These are phyloP conservation scores for Gracilaria caudata DNA, from an alignment of 23 red algal species.

Conservation along the genomic window DNA sequence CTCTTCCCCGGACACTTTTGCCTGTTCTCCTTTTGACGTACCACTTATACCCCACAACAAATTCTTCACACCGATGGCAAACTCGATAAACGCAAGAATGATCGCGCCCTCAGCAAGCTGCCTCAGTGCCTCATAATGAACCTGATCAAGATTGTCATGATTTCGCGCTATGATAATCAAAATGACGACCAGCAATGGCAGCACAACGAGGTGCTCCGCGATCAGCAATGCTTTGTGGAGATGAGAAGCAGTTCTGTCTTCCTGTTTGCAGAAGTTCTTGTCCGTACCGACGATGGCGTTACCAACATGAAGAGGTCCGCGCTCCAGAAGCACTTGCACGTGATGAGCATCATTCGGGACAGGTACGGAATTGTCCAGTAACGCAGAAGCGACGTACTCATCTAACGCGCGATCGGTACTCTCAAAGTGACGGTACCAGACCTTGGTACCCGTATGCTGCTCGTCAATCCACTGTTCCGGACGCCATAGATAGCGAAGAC, in stretches of 20 bases:
- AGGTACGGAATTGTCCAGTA: neutral
- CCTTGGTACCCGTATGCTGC: slow-evolving; percentile 17
- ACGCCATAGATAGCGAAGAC: slow-evolving; percentile 41
- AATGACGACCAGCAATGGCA: slow-evolving; percentile 37
- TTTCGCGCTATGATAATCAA: slow-evolving; percentile 14
- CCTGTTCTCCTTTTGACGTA: no score
- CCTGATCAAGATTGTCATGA: slow-evolving; percentile 27
- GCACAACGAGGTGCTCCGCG: slow-evolving; percentile 46
- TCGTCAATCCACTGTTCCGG: slow-evolving; percentile 36
- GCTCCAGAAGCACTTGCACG: neutral
- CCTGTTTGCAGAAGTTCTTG: slow-evolving; percentile 1
- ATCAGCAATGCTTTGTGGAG: slow-evolving; percentile 30
- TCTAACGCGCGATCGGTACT: neutral
- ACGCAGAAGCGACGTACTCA: slow-evolving; percentile 27
- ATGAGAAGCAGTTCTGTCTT: slow-evolving; percentile 1
- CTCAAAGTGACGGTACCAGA: slow-evolving; percentile 29
- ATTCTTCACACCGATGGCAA: slow-evolving; percentile 44
- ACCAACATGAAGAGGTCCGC: slow-evolving; percentile 15
- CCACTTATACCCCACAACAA: slow-evolving; percentile 30
- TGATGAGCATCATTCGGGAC: neutral
- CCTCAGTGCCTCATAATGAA: slow-evolving; percentile 9
- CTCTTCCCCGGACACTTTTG: no score
- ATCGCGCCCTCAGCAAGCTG: slow-evolving; percentile 26
- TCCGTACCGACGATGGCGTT: slow-evolving; percentile 48
- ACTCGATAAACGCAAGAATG: slow-evolving; percentile 40